A percentile compares a stretch with the other conserved stretches of the same genome.
These are phyloP conservation scores for Xerocomellus dryophilus DNA, from an alignment of 768 basidiomycete species.

Conservation along the genomic window DNA sequence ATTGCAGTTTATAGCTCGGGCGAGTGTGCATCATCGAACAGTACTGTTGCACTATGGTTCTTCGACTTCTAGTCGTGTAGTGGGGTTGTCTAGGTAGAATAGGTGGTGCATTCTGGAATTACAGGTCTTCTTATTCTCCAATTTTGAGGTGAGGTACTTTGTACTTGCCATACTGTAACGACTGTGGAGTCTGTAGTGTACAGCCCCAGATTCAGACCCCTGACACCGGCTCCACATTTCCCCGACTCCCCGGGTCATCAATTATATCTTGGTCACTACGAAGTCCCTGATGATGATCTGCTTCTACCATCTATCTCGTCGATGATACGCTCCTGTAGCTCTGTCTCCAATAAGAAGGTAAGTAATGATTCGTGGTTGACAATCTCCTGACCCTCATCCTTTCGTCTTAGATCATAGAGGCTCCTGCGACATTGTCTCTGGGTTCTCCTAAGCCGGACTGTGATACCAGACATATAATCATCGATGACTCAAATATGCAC, in stretches of 20 bases:
- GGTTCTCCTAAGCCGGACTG: neutral
- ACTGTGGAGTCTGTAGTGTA: neutral
- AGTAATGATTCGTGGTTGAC: neutral
- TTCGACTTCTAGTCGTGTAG: neutral
- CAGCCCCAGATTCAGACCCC: constrained; percentile 9
- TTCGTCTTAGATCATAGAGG: constrained; percentile 1
- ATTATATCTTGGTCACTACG: neutral
- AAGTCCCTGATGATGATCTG: neutral
- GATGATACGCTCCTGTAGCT: neutral
- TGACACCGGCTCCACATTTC: neutral
- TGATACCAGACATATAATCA: neutral
- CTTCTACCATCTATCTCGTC: neutral
- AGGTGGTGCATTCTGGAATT: too few species aligned
- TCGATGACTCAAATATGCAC: neutral
- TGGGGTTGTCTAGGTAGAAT: neutral
- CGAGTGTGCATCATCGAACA: neutral
- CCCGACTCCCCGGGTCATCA: neutral
- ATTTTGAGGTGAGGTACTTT: too few species aligned
- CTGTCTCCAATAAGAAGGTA: neutral
- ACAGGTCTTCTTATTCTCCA: too few species aligned
- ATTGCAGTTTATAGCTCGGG: neutral
- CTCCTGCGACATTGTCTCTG: constrained; percentile 8
- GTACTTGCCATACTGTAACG: too few species aligned
- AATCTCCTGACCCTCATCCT: neutral
- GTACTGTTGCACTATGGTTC: neutral